Evolutionary conservation across 106 monocot genomes (phyloP), one percentile per base, ranked within the genome.

Genomic region (Dioscorea dumetorum): DNA sequence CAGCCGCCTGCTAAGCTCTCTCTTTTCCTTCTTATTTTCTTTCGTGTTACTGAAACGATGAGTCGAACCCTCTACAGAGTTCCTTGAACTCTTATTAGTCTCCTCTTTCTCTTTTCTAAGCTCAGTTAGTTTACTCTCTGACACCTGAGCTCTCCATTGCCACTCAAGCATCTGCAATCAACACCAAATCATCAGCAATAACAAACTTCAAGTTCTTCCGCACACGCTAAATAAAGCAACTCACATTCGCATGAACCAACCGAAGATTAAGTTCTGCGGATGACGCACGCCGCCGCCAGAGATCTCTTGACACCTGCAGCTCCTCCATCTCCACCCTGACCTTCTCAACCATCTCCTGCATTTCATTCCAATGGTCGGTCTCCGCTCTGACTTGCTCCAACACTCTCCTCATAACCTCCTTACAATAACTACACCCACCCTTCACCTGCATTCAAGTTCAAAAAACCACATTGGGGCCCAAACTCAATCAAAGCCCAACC

Each of bases 291-390:
- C 72, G 77, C 57, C 87, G 77, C 90, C 94, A 94, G 57, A 75
- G 81, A 52, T 94, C 94, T 35, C 82, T 74, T 0, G 84, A 82
- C 22, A 84, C 82, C 18, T 63, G 84, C 57, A 94, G 82, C 13
- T 87, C 76, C 49, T 90, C 87, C 90, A 94, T 94, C 62, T 94
- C 94, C 67, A 68, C 24, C 72, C 76, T 80, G 12, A 94, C 82
- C 28, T 80, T 84, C 18, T 82, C 82, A 22, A 94, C 32, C 90
- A 94, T 94, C 8, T 48, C 74, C 57, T 87, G 87, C 87, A 94
- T 87, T 78, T 87, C 90, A 8, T 63, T 73, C 84, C 94, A 94
- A 50, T 94, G 94, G 54, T 84, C 81, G 0, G 75, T 69, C 65
- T 94, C 94, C 14, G 72, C 50, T 70, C 54, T 80, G 70, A 87